phyloP scores from a whole-genome alignment of 768 basidiomycete genomes.

The Leucosporidium scottii region DNA sequence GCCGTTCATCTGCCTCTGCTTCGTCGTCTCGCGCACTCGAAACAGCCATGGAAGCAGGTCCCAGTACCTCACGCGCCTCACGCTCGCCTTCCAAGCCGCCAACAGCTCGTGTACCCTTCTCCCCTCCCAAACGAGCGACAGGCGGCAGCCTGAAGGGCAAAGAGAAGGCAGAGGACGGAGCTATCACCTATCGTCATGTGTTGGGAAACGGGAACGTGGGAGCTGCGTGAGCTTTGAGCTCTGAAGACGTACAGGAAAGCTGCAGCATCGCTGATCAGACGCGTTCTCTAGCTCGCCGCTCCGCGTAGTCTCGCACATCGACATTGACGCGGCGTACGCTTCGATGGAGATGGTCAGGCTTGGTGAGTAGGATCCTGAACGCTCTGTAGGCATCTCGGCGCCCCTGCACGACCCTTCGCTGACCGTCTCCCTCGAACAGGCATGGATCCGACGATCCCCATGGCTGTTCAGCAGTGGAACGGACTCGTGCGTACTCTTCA shows the following conservation, averaged over 20 bases:
- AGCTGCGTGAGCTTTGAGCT: conserved; percentile 4
- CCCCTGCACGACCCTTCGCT: conserved; percentile 43
- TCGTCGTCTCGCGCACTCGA: too few species aligned
- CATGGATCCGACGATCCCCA: conserved; percentile 49
- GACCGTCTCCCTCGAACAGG: conserved; percentile 39
- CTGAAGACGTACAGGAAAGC: background rate
- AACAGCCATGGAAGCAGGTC: too few species aligned
- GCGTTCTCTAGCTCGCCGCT: conserved; percentile 54
- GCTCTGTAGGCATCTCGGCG: conserved; percentile 65
- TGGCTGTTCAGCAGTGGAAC: conserved; percentile 84
- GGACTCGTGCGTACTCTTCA: conserved; percentile 44
- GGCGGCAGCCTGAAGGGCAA: conserved; percentile 34
- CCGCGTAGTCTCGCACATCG: conserved; percentile 79
- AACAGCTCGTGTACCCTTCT: conserved; percentile 14
- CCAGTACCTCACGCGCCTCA: too few species aligned
- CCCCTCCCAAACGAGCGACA: conserved; percentile 19
- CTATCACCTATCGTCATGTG: conserved; percentile 40
- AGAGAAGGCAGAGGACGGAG: conserved; percentile 20
- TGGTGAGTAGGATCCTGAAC: too few species aligned
- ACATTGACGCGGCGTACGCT: conserved; percentile 65
- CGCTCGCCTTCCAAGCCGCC: background rate
- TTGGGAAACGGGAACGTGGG: conserved; percentile 20
- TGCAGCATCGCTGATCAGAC: background rate
- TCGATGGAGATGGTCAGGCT: conserved; percentile 61
- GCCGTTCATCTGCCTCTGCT: too few species aligned